Conservation (phyloP, 495 filamentous ascomycete genomes). For the Penicillium maclennaniae region DNA sequence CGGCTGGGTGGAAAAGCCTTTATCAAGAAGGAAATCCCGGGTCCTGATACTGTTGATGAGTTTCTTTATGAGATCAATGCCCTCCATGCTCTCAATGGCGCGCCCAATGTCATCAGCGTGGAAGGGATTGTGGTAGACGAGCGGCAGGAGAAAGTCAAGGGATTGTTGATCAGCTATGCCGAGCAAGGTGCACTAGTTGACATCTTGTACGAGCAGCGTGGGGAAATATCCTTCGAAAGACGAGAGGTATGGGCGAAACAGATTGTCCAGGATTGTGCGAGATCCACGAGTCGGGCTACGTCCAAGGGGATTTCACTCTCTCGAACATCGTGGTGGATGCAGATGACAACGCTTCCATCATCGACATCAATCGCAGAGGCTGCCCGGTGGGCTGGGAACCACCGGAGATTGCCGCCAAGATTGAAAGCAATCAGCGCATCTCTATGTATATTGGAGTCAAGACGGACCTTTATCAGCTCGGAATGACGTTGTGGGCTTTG, state of each 20-base stretch:
- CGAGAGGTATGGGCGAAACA: constrained; percentile 91
- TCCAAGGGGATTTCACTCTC: constrained; percentile 95
- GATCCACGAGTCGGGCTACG: constrained; percentile 94
- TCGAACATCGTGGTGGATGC: constrained; percentile 95
- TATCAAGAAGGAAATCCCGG: constrained; percentile 98
- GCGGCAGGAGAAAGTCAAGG: constrained; percentile 69
- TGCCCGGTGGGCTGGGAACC: constrained; percentile 98
- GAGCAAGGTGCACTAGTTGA: constrained; percentile 87
- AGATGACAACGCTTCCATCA: constrained; percentile 85
- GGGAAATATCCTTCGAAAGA: constrained; percentile 62
- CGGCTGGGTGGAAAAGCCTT: constrained; percentile 59
- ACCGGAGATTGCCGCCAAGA: constrained; percentile 82
- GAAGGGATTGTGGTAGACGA: constrained; percentile 89
- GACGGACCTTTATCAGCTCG: constrained; percentile 90
- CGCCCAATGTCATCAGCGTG: constrained; percentile 79
- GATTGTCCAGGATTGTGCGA: constrained; percentile 84
- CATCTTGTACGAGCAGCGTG: constrained; percentile 73
- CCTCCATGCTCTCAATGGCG: constrained; percentile 68
- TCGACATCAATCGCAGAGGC: constrained; percentile 95
- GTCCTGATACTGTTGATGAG: constrained; percentile 93
- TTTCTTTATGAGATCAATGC: constrained; percentile 98
- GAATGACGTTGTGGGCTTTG: constrained; percentile 95
- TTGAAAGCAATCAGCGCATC: constrained; percentile 87
- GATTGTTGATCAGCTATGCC: constrained; percentile 85
- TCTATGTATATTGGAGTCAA: constrained; percentile 99